A percentile compares a stretch with the other conserved stretches of the same genome.
Conservation (phyloP, 31 red algal species). For the Odonthalia washingtoniensis region DNA sequence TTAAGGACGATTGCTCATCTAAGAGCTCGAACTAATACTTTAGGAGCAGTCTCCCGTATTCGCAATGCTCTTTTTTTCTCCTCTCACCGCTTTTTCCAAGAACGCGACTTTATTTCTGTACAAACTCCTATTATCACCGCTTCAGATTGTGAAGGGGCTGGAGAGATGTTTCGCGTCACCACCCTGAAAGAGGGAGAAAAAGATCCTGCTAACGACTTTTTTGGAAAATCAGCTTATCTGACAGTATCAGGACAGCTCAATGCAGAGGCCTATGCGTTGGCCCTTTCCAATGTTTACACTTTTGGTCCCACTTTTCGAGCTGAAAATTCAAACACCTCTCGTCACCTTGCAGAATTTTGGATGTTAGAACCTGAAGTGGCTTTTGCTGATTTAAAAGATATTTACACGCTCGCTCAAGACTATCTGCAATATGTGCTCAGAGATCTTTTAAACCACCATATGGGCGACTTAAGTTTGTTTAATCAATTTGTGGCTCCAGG, state of each 20-base stretch:
- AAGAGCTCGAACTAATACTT: slow-evolving; percentile 55
- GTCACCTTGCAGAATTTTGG: slow-evolving; percentile 94
- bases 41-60: slow-evolving; percentile 74
- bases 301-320: slow-evolving; percentile 93
- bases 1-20: slow-evolving; percentile 74
- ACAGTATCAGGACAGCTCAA: slow-evolving; percentile 88
- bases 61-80: slow-evolving; percentile 60
- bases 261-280: slow-evolving; percentile 78
- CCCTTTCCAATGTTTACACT: slow-evolving; percentile 79
- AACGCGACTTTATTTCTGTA: slow-evolving; percentile 72
- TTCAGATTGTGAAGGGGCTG: slow-evolving; percentile 84
- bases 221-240: slow-evolving; percentile 65
- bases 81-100: slow-evolving; percentile 78
- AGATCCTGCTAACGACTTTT: slow-evolving; percentile 70
- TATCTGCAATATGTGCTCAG: slow-evolving; percentile 52
- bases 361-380: slow-evolving; percentile 95
- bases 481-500: slow-evolving; percentile 72
- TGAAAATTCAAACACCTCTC: slow-evolving; percentile 82
- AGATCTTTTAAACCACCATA: slow-evolving; percentile 36
- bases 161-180: slow-evolving; percentile 89
- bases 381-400: slow-evolving; percentile 78
- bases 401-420: slow-evolving; percentile 70
- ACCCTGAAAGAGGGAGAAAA: slow-evolving; percentile 38
- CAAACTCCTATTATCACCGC: slow-evolving; percentile 81
- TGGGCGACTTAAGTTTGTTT: slow-evolving; percentile 76